Evolutionary conservation across 2,329 filamentous ascomycete genomes (phyloP).

Genomic region (Tothia fuscella): DNA sequence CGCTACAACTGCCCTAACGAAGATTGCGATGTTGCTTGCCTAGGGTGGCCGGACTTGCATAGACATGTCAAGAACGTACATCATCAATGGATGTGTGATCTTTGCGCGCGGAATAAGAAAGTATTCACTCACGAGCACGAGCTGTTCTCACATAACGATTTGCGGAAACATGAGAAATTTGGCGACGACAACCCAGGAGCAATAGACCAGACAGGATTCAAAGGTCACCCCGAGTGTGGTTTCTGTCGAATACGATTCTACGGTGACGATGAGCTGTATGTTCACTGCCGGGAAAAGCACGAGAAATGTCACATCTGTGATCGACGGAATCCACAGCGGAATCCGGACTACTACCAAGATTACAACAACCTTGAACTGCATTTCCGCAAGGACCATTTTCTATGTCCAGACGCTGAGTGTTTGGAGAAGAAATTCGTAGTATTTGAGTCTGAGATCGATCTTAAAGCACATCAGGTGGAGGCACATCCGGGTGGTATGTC

Average conservation of each 20-base stretch:
- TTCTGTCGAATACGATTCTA: constrained; percentile 93
- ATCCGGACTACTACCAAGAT: constrained; percentile 83
- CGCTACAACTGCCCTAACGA: constrained; percentile 89
- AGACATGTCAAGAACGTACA: constrained; percentile 73
- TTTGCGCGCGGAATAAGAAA: constrained; percentile 90
- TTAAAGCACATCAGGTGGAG: constrained; percentile 85
- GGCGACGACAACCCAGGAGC: constrained; percentile 88
- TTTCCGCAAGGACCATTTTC: constrained; percentile 76
- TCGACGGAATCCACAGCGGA: constrained; percentile 45
- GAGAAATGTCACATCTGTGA: constrained; percentile 95
- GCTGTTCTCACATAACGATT: constrained; percentile 68
- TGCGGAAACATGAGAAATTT: constrained; percentile 77
- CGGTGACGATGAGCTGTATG: constrained; percentile 86
- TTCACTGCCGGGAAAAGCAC: constrained; percentile 87
- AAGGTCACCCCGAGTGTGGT: constrained; percentile 84
- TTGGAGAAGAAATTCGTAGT: constrained; percentile 96
- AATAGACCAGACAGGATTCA: constrained; percentile 87
- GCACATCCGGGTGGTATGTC: constrained; percentile 68
- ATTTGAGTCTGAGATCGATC: constrained; percentile 85
- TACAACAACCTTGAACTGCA: constrained; percentile 79
- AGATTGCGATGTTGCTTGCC: constrained; percentile 72
- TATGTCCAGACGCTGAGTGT: constrained; percentile 77
- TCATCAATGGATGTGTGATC: constrained; percentile 78
- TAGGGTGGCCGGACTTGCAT: constrained; percentile 68
- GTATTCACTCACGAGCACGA: constrained; percentile 98